Conservation (phyloP, 176 grass and related monocot species). For the Oryza nivara region DNA sequence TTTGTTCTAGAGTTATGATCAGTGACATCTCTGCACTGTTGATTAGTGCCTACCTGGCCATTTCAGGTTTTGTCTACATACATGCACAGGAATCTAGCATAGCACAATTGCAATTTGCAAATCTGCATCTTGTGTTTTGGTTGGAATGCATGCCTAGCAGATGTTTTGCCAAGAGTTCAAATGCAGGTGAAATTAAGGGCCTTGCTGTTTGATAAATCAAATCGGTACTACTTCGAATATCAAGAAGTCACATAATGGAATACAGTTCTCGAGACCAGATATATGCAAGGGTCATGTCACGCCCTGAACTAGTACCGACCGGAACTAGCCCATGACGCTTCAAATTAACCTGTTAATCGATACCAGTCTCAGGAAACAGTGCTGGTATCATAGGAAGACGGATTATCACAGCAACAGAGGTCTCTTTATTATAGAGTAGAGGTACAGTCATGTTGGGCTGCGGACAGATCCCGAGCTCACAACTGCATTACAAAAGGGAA, state of each 20-base stretch:
- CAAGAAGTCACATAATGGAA: neutral
- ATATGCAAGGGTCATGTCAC: neutral
- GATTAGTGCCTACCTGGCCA: neutral
- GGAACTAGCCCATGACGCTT: no score
- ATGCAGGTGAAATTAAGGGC: neutral
- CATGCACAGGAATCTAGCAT: no score
- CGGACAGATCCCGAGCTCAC: no score
- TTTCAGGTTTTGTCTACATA: neutral
- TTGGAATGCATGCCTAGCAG: neutral
- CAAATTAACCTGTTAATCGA: no score
- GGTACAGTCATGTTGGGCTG: no score
- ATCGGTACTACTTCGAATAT: neutral
- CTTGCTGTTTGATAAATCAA: neutral
- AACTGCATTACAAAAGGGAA: no score
- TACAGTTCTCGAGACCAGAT: neutral
- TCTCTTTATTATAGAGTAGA: no score
- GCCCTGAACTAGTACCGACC: no score
- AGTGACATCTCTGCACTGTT: neutral
- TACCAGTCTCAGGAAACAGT: no score
- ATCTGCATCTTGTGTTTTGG: neutral
- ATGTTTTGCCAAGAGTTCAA: neutral
- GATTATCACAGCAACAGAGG: no score
- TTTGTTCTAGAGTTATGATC: neutral
- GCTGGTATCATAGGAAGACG: no score
- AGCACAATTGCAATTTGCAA: neutral